Percentiles rank a stretch among this genome's conserved stretches.
These are phyloP conservation scores for Mortierella sp. DNA, from an alignment of 371 early-diverging fungal species.

Conservation along the genomic window DNA sequence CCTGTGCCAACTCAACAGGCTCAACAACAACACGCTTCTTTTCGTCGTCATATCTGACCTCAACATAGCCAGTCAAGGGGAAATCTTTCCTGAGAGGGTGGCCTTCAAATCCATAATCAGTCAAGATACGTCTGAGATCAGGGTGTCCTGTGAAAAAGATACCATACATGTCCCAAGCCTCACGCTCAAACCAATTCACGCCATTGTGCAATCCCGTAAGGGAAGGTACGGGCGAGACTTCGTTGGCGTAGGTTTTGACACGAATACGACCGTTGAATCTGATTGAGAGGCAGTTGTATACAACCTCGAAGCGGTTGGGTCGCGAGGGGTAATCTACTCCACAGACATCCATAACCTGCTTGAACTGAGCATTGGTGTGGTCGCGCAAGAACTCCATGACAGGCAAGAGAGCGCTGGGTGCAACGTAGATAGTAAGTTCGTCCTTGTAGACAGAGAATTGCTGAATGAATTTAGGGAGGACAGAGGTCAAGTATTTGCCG, in stretches of 20 bases:
- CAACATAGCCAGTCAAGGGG: slow-evolving; percentile 96
- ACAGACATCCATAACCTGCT: slow-evolving; percentile 89
- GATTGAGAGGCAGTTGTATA: slow-evolving; percentile 92
- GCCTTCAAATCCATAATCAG: slow-evolving; percentile 99
- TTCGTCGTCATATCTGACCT: slow-evolving; percentile 97
- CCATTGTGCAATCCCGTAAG: slow-evolving; percentile 78
- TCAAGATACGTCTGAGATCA: slow-evolving; percentile 96
- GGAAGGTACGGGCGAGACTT: slow-evolving; percentile 92
- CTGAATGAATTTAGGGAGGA: slow-evolving; percentile 96
- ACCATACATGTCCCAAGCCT: slow-evolving; percentile 99
- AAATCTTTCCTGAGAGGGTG: slow-evolving; percentile 98
- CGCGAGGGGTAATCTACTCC: slow-evolving; percentile 95
- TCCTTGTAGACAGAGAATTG: slow-evolving; percentile 98
- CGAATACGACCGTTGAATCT: slow-evolving; percentile 95
- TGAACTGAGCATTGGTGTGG: slow-evolving; percentile 93
- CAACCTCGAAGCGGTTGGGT: slow-evolving; percentile 95
- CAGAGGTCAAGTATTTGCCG: slow-evolving; percentile 89
- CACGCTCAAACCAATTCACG: slow-evolving; percentile 98
- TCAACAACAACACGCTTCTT: slow-evolving; percentile 97
- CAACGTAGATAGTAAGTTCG: slow-evolving; percentile 93
- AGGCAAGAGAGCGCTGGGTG: slow-evolving; percentile 84
- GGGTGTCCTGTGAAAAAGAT: slow-evolving; percentile 96
- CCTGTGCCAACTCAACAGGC: slow-evolving; percentile 96
- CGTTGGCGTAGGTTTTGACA: slow-evolving; percentile 96
- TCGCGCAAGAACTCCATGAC: slow-evolving; percentile 93